Percentiles rank a stretch among this genome's conserved stretches.
phyloP scores from a whole-genome alignment of 768 basidiomycete species.

The Austroboletus festivus region DNA sequence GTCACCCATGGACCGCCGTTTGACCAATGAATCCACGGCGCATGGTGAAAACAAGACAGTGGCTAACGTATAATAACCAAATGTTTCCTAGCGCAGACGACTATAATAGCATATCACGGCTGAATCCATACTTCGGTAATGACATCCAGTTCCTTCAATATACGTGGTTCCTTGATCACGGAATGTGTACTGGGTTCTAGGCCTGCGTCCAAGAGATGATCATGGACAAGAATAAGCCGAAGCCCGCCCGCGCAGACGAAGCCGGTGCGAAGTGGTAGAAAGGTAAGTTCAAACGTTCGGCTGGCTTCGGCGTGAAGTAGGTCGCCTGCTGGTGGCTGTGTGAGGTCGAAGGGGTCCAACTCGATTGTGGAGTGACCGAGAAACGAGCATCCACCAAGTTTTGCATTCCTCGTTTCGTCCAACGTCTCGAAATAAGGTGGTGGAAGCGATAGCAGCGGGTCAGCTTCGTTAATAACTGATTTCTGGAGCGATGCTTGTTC shows the following conservation, averaged over 20 bases:
- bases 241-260: constrained; percentile 67
- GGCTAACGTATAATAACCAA: constrained; percentile 3
- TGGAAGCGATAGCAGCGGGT: constrained; percentile 33
- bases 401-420: constrained; percentile 34
- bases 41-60: neutral
- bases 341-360: constrained; percentile 43
- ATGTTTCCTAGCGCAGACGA: constrained; percentile 10
- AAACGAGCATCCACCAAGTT: constrained; percentile 37
- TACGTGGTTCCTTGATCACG: constrained; percentile 38
- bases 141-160: constrained; percentile 68
- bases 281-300: constrained; percentile 64
- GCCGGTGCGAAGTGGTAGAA: constrained; percentile 55
- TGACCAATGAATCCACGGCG: constrained; percentile 6
- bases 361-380: constrained; percentile 51
- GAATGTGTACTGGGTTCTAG: constrained; percentile 18
- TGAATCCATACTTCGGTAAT: constrained; percentile 70
- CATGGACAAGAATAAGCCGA: constrained; percentile 62
- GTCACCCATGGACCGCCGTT: constrained; percentile 74
- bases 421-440: constrained; percentile 45
- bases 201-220: constrained; percentile 43
- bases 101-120: constrained; percentile 21
- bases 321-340: constrained; percentile 8
- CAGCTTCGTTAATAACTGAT: neutral
- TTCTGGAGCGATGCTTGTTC: constrained; percentile 19
- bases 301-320: constrained; percentile 36